phyloP scores from a whole-genome alignment of 1,139 yeast species.

The Scheffersomyces quercinus region DNA sequence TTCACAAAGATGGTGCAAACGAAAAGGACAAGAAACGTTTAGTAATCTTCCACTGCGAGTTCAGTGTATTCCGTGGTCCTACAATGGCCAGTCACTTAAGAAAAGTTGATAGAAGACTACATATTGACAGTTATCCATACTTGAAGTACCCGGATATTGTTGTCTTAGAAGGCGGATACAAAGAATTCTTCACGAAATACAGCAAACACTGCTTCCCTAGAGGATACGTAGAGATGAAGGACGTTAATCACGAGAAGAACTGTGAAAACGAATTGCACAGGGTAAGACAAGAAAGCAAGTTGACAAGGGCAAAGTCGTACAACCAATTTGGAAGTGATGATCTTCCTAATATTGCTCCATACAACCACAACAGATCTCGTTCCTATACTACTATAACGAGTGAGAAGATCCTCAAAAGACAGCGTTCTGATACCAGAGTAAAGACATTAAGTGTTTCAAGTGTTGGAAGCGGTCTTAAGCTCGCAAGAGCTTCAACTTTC shows the following conservation, averaged over 20 bases:
- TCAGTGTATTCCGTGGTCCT: constrained; percentile 90
- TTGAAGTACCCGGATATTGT: constrained; percentile 86
- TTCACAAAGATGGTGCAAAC: constrained; percentile 7
- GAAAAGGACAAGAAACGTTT: constrained; percentile 36
- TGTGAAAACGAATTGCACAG: constrained; percentile 75
- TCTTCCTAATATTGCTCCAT: constrained; percentile 1
- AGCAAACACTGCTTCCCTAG: constrained; percentile 66
- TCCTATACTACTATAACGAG: constrained; percentile 36
- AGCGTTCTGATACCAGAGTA: constrained; percentile 24
- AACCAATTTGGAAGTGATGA: constrained; percentile 11
- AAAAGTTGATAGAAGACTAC: constrained; percentile 74
- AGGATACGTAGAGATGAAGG: constrained; percentile 86
- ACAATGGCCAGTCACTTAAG: constrained; percentile 85
- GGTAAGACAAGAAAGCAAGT: constrained; percentile 61
- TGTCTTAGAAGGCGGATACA: constrained; percentile 89
- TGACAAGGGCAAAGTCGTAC: constrained; percentile 35
- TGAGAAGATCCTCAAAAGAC: constrained; percentile 39
- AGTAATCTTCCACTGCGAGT: constrained; percentile 90
- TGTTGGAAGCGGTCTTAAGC: constrained; percentile 5
- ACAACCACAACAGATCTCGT: constrained; percentile 27
- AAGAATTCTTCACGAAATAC: constrained; percentile 63
- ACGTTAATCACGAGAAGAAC: constrained; percentile 59
- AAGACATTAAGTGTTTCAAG: constrained; percentile 3
- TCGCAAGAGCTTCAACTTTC: constrained; percentile 23
- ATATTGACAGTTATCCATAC: constrained; percentile 74